Conservation (phyloP, 768 basidiomycete species). For the Baorangia bicolor region DNA sequence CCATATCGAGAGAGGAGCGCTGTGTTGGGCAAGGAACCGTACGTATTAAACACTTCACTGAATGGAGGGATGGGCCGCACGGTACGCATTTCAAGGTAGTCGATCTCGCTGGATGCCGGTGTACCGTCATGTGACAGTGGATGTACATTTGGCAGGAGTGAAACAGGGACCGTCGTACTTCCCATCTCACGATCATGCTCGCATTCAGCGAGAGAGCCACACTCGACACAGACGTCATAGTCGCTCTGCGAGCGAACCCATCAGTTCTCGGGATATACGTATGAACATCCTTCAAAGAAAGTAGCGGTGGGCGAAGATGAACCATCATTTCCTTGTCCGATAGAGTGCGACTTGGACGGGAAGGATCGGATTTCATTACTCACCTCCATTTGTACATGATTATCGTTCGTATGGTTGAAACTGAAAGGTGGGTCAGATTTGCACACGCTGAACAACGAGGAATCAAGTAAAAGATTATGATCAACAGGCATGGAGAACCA, state of each 20-base stretch:
- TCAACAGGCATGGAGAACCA: background rate
- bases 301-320: background rate
- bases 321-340: constrained; percentile 11
- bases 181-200: constrained; percentile 51
- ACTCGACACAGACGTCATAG: constrained; percentile 67
- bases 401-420: constrained; percentile 70
- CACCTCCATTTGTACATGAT: constrained; percentile 77
- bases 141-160: constrained; percentile 1
- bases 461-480: background rate
- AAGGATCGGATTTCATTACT: constrained; percentile 21
- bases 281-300: constrained; percentile 3
- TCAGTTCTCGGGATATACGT: constrained; percentile 7
- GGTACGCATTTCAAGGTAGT: constrained; percentile 67
- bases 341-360: constrained; percentile 15
- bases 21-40: constrained; percentile 66
- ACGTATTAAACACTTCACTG: constrained; percentile 74
- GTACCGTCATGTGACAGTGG: constrained; percentile 14
- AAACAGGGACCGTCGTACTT: background rate
- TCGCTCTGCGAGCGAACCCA: constrained; percentile 50
- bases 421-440: constrained; percentile 37
- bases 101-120: constrained; percentile 24
- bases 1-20: constrained; percentile 69
- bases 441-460: background rate
- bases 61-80: constrained; percentile 48
- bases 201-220: constrained; percentile 69